phyloP scores from a whole-genome alignment of 164 flowering plant species.

The Piper betle region DNA sequence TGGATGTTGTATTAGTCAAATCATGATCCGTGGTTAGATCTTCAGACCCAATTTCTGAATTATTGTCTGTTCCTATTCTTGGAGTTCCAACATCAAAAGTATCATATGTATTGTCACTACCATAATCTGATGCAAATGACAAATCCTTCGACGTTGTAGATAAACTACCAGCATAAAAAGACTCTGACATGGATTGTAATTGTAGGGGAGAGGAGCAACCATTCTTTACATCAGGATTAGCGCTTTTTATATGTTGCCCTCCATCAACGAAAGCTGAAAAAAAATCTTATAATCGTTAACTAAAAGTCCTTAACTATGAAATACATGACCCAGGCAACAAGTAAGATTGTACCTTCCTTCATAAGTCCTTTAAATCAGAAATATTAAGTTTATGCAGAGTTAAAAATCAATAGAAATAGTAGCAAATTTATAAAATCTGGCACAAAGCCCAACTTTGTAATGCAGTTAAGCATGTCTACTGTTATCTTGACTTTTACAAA shows the following conservation, averaged over 20 bases:
- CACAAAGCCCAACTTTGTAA: no score
- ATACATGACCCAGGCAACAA: no score
- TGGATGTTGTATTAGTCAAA: slow-evolving; percentile 45
- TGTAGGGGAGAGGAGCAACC: slow-evolving; percentile 21
- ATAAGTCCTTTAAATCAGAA: no score
- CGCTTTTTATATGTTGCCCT: slow-evolving; percentile 1
- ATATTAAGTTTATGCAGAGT: no score
- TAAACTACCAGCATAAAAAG: slow-evolving; percentile 40
- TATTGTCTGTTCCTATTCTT: slow-evolving; percentile 41
- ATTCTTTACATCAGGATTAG: slow-evolving; percentile 16
- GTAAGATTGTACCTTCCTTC: not conserved
- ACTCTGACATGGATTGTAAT: slow-evolving; percentile 23
- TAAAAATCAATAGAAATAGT: no score
- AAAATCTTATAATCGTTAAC: not conserved
- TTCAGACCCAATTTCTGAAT: slow-evolving; percentile 57
- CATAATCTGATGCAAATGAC: slow-evolving; percentile 53
- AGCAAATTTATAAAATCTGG: no score
- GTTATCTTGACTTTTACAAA: not conserved
- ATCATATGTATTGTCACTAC: slow-evolving; percentile 87
- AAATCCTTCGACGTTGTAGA: slow-evolving; percentile 14
- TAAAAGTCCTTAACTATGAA: no score
- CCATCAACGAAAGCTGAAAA: slow-evolving; percentile 62
- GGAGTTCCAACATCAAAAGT: slow-evolving; percentile 84
- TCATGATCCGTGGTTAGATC: slow-evolving; percentile 63
- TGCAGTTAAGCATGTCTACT: no score